Evolutionary conservation across 139 green algal genomes (phyloP).

Genomic region (Chara braunii): DNA sequence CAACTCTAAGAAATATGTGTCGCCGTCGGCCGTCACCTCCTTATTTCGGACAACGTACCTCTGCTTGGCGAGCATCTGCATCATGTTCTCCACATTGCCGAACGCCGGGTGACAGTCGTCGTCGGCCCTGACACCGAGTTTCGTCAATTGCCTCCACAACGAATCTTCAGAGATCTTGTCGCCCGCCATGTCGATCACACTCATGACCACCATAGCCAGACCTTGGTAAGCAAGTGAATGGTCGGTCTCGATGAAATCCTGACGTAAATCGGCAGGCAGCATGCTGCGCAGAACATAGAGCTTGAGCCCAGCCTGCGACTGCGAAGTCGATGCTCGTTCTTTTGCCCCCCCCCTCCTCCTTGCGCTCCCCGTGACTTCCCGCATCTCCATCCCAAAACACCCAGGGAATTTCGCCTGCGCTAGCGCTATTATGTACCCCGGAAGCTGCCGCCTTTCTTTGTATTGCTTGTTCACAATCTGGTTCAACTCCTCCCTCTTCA

Average conservation of each 20-base stretch:
- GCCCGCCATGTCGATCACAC: constrained; percentile 10
- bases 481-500: constrained; percentile 22
- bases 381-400: constrained; percentile 42
- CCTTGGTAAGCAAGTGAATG: not conserved
- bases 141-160: constrained; percentile 15
- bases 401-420: constrained; percentile 37
- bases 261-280: constrained; percentile 9
- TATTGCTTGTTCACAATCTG: constrained; percentile 21
- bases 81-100: constrained; percentile 11
- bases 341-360: not conserved
- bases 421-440: constrained; percentile 16
- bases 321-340: constrained; percentile 10
- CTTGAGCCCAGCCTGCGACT: not conserved
- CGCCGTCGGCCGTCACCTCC: not conserved
- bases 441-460: not conserved
- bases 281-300: constrained; percentile 25
- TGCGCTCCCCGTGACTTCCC: constrained; percentile 15
- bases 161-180: constrained; percentile 20
- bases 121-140: constrained; percentile 7
- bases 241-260: constrained; percentile 24
- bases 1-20: constrained; percentile 1
- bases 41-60: constrained; percentile 12
- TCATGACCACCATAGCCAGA: constrained; percentile 8
- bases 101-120: constrained; percentile 22
- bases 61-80: constrained; percentile 22